Conservation (phyloP, 2,329 filamentous ascomycete genomes). For the Verticillium tricorpus region DNA sequence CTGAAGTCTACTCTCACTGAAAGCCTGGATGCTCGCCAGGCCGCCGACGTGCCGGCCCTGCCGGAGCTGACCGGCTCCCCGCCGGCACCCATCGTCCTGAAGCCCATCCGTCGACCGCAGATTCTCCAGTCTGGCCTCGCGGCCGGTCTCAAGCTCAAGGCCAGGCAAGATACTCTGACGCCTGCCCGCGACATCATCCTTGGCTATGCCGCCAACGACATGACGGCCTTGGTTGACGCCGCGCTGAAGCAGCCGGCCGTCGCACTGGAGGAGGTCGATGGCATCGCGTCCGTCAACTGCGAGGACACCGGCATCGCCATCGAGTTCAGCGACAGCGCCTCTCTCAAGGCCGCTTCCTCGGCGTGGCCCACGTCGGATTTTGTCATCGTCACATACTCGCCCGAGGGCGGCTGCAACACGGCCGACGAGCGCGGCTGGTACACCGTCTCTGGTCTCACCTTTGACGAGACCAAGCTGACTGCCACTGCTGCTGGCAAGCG, state of each 20-base stretch:
- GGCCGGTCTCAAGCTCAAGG: neutral
- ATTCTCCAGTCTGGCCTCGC: neutral
- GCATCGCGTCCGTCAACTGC: neutral
- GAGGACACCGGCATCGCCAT: constrained; percentile 26
- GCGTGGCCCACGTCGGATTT: constrained; percentile 18
- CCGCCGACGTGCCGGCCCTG: neutral
- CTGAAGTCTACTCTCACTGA: neutral
- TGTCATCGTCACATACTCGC: constrained; percentile 2
- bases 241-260: constrained; percentile 6
- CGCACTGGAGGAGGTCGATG: constrained; percentile 4
- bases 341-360: constrained; percentile 26
- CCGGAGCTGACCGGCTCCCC: neutral
- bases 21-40: neutral
- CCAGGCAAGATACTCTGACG: neutral
- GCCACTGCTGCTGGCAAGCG: constrained; percentile 5
- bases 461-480: constrained; percentile 6
- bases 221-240: constrained; percentile 1
- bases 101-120: neutral
- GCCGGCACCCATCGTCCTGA: neutral
- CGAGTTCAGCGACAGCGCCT: constrained; percentile 36
- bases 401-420: constrained; percentile 1
- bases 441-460: constrained; percentile 5
- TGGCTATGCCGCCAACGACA: neutral
- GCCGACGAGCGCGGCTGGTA: constrained; percentile 2
- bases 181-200: neutral